Conservation (phyloP, 139 green algal genomes). For the Pedinophyceae sp. region DNA sequence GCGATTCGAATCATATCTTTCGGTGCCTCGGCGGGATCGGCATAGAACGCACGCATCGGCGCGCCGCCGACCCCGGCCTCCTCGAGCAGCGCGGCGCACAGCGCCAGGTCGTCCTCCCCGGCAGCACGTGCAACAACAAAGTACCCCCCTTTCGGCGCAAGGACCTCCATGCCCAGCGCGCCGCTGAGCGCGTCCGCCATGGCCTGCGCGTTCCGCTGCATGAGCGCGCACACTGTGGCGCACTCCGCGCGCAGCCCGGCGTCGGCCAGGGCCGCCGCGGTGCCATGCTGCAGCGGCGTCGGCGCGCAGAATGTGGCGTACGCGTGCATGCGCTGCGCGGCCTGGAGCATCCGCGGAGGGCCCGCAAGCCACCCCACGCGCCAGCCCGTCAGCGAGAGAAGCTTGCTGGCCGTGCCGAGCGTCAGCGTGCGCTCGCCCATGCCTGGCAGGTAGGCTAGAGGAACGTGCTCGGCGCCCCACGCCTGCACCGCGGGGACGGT, state of each 20-base stretch:
- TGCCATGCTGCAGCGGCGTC: conserved; percentile 12
- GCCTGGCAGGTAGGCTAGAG: neutral
- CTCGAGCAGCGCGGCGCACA: conserved; percentile 4
- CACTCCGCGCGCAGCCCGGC: neutral
- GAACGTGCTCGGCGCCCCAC: neutral
- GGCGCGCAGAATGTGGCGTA: conserved; percentile 9
- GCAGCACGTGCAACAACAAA: conserved; percentile 9
- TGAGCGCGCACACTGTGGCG: neutral
- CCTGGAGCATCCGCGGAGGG: conserved; percentile 1
- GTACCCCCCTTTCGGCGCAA: conserved; percentile 9
- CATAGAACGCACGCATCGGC: conserved; percentile 6
- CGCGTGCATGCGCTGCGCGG: conserved; percentile 1
- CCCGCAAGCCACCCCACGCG: neutral
- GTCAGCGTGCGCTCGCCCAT: conserved; percentile 1
- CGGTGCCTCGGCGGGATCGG: neutral
- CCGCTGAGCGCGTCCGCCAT: conserved; percentile 1
- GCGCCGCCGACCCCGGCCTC: neutral
- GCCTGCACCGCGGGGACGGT: no score
- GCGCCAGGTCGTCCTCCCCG: conserved; percentile 5
- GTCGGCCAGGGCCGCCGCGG: conserved; percentile 7
- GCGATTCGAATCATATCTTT: conserved; percentile 8
- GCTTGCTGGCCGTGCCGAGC: neutral
- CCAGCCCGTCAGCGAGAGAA: neutral
- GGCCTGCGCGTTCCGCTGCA: conserved; percentile 2
- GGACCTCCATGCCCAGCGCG: conserved; percentile 5